Evolutionary conservation across 2,329 filamentous ascomycete genomes (phyloP).

Genomic region (Metarhizium sp.): DNA sequence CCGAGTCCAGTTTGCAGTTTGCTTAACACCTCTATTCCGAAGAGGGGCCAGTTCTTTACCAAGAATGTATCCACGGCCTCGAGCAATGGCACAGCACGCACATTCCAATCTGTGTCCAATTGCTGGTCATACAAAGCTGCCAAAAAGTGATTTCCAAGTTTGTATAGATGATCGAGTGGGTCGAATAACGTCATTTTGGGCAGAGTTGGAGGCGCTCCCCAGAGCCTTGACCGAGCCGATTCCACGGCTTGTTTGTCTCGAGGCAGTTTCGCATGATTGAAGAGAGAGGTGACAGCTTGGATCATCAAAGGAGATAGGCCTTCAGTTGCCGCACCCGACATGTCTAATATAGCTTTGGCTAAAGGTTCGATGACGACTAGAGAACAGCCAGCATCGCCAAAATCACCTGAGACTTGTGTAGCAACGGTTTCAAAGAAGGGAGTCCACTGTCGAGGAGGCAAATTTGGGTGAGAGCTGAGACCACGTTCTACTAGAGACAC

Average conservation of each 20-base stretch:
- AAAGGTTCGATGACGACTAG: constrained; percentile 63
- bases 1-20: constrained; percentile 53
- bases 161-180: constrained; percentile 59
- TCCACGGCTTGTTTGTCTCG: constrained; percentile 55
- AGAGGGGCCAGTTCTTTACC: neutral
- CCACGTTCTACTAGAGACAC: constrained; percentile 59
- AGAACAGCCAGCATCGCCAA: constrained; percentile 57
- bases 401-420: constrained; percentile 48
- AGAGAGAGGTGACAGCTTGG: constrained; percentile 24
- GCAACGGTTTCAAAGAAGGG: constrained; percentile 49
- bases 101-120: constrained; percentile 25
- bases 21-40: constrained; percentile 38
- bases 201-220: constrained; percentile 31
- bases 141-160: constrained; percentile 45
- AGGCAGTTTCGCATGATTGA: constrained; percentile 42
- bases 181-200: constrained; percentile 40
- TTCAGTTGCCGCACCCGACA: neutral
- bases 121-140: constrained; percentile 41
- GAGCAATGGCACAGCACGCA: constrained; percentile 9
- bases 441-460: constrained; percentile 39
- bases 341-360: constrained; percentile 43
- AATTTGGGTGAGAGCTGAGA: constrained; percentile 36
- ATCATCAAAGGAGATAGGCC: constrained; percentile 19
- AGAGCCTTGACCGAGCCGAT: constrained; percentile 54
- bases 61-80: constrained; percentile 29